Base-by-base conservation (phyloP, 257 asterid species). In the Gentiana macrophylla region DNA sequence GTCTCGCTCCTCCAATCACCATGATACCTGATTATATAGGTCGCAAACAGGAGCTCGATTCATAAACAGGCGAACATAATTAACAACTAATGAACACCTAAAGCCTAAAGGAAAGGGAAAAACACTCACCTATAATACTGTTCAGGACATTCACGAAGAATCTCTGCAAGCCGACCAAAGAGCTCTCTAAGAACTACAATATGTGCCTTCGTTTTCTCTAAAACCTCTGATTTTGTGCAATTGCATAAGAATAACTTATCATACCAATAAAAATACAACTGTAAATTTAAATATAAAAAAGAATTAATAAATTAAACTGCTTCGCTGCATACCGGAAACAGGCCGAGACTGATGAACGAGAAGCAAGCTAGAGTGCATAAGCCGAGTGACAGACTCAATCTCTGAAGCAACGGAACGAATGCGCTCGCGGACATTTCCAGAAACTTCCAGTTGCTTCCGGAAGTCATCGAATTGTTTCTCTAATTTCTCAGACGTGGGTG, bases 1-100 rank as follows among this genome's bases (percentile, higher is more conserved):
- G 95, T 76, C 76, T 92, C 97, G 56, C 77, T 80, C 78, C 77
- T 83, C 97, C 97, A 87, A 78, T 87, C 97, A 53, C 86, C 90
- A 46, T 92, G 94, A 70, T 78, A 85, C 79, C 98, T 69, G 15
- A 5, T 15, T 10, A 47, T 5, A n/a, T n/a, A 48, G 8, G 9
- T 34, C 43, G 3, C n/a, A 13, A 48, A 24, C 36, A n/a, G n/a
- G 55, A 41, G n/a, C n/a, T n/a, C n/a, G n/a, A n/a, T n/a, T n/a
- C n/a, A n/a, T n/a, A n/a, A n/a, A n/a, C n/a, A n/a, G n/a, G n/a
- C n/a, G n/a, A n/a, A 44, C 10, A 44, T 7, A 9, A 13, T 36
- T 37, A 56, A 15, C 46, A 1, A 32, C 61, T 57, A 57, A 24
- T 3, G 46, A 41, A 41, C 5, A 41, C 4, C 5, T 7, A 41